Evolutionary conservation across 768 basidiomycete species (phyloP), one percentile per base, ranked within the genome.

Genomic region (Hydnum rufescens): DNA sequence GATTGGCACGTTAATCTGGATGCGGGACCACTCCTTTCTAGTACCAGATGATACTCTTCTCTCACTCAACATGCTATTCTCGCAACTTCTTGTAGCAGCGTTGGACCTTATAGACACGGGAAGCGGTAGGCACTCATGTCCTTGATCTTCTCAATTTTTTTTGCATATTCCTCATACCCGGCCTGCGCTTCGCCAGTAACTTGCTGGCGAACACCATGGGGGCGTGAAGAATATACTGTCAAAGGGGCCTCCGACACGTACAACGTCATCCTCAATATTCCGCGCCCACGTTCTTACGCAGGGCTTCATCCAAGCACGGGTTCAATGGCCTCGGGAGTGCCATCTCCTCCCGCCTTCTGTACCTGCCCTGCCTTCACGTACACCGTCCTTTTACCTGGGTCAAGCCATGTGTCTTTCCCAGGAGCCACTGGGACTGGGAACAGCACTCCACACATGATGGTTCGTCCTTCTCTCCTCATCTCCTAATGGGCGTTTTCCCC

Each of bases 41-140:
- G 54, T 55, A 29, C 25, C 4, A 16, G 54, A 55, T 19, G 32
- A 54, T 6, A 44, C 54, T 18, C 44, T 53, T 6, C 52, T 49
- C 18, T 51, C 53, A 5, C 53, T 55, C 6, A 22, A 55, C 4
- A 39, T 29, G 18, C n/a, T 55, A 5, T 29, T 55, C 8, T 39
- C 49, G 28, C 39, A 54, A 22, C 52, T 51, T 4, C 32, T 86
- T 19, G 59, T 83, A 2, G 78, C 80, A 19, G 82, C 85, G 3
- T 64, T 88, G 25, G 82, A 88, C 60, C 66, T 87, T n/a, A 68
- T 86, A 42, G 85, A 88, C 63, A 70, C 74, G 29, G 72, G 73
- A 53, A 74, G 73, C 57, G 80, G 85, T 83, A 57, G 29, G 52
- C 31, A 34, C 30, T 3, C n/a, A 49, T n/a, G n/a, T n/a, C n/a